Evolutionary conservation across 2,329 filamentous ascomycete genomes (phyloP).

Genomic region (Dothistroma septosporum): DNA sequence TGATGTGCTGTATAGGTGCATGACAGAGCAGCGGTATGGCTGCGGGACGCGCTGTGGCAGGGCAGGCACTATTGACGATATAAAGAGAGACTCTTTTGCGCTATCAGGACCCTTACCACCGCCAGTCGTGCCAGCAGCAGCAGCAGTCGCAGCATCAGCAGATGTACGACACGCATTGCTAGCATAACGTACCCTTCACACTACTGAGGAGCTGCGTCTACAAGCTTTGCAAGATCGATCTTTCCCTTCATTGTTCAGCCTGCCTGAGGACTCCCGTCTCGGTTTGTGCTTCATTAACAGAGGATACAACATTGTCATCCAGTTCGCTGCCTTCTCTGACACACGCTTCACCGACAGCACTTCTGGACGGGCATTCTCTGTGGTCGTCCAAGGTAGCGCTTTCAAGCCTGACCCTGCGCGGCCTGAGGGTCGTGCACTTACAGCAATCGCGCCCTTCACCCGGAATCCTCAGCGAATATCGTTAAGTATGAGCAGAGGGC

Average conservation of each 20-base stretch:
- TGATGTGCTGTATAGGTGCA: too few relatives aligned
- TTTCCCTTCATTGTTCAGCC: constrained; percentile 2
- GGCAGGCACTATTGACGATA: neutral
- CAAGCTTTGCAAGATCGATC: constrained; percentile 5
- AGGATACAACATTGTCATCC: neutral
- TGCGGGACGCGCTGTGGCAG: too few relatives aligned
- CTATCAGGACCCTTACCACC: too few relatives aligned
- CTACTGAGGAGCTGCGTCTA: constrained; percentile 6
- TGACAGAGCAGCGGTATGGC: too few relatives aligned
- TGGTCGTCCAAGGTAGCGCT: too few relatives aligned
- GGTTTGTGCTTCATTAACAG: constrained; percentile 1
- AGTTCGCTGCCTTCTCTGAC: neutral
- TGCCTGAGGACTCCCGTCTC: neutral
- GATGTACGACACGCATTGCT: constrained; percentile 1
- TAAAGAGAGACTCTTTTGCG: neutral
- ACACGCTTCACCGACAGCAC: neutral
- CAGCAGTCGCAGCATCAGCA: neutral
- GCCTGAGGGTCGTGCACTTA: too few relatives aligned
- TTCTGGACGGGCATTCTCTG: neutral
- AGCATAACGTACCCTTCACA: constrained; percentile 10
- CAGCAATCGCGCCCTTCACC: too few relatives aligned
- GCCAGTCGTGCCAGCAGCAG: neutral
- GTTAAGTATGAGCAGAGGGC: too few relatives aligned
- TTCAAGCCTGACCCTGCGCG: too few relatives aligned
- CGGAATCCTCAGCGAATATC: too few relatives aligned